Evolutionary conservation across 441 rosid species (phyloP), one percentile per base, ranked within the genome.

Genomic region (Adansonia madagascariensis): DNA sequence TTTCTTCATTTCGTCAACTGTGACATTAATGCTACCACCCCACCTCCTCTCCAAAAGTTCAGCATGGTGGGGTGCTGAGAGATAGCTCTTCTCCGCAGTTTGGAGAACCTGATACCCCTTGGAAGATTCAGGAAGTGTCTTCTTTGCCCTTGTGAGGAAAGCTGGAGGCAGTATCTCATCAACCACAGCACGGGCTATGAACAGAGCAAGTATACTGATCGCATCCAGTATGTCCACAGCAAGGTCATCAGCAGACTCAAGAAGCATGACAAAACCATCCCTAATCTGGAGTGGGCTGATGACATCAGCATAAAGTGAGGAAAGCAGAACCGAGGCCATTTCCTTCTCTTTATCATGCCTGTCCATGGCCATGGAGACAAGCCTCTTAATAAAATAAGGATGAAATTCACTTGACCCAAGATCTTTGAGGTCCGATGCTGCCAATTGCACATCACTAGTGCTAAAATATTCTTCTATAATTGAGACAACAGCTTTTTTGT

Each of bases 271-370:
- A 88, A 94, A 94, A 1, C 99, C 99, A 87, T 94, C 96, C 79
- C 97, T 90, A 63, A 97, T 97, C 74, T 91, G 98, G 43, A 88
- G 88, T 31, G 99, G 98, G 78, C 85, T 89, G 68, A 97, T 88
- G 73, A 97, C 96, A 87, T 97, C 97, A 77, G 95, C 95, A 87
- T 97, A 97, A 3, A 97, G 83, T 3, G 95, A 89, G 49, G 99
- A 97, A 49, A 97, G 89, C 77, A 97, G 82, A 75, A 97, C 99
- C 0, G 98, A 97, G 74, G 99, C 97, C 99, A 97, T 97, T 84
- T 97, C 99, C 83, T 97, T 97, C 95, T 97, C 98, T 85, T 94
- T 97, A 79, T 97, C 97, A 86, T 93, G 99, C 80, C 94, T 90
- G 81, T 97, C 99, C 98, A 97, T 91, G 82, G 99, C 90, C 89